A percentile compares a stretch with the other conserved stretches of the same genome.
Evolutionary conservation across 805 yeast genomes (phyloP).

Genomic region (Teunomyces lycoperdinae): DNA sequence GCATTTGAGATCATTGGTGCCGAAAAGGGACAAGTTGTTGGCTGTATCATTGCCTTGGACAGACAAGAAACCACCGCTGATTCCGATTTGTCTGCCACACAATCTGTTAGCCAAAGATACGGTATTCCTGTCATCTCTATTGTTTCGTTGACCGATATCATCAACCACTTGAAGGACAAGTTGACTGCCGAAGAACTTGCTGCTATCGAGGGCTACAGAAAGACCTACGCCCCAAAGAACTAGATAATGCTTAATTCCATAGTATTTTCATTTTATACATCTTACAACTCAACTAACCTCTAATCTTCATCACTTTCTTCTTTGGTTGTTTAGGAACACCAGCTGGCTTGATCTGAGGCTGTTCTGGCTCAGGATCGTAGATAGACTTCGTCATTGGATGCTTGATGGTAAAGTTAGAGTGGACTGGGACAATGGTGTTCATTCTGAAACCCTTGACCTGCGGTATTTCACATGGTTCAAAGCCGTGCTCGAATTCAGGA

Average conservation of each 20-base stretch:
- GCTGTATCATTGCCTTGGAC: conserved; percentile 87
- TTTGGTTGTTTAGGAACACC: conserved; percentile 47
- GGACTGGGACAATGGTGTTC: conserved; percentile 87
- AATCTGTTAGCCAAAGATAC: conserved; percentile 67
- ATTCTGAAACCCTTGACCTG: conserved; percentile 81
- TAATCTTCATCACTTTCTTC: conserved; percentile 59
- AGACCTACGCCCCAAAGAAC: conserved; percentile 44
- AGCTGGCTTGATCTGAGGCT: conserved; percentile 18
- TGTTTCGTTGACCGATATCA: conserved; percentile 72
- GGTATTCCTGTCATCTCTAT: conserved; percentile 83
- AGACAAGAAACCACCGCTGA: conserved; percentile 87
- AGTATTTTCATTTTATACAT: background rate
- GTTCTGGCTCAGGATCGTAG: conserved; percentile 51
- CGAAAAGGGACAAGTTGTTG: conserved; percentile 74
- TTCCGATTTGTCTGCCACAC: conserved; percentile 72
- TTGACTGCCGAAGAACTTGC: conserved; percentile 57
- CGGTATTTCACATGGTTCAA: conserved; percentile 61
- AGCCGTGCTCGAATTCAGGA: conserved; percentile 52
- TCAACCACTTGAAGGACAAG: conserved; percentile 55
- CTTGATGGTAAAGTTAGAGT: conserved; percentile 73
- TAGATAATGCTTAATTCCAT: background rate
- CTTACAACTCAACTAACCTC: conserved; percentile 35
- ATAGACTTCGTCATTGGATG: conserved; percentile 77
- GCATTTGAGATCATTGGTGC: conserved; percentile 75
- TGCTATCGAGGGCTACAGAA: conserved; percentile 58